These are phyloP conservation scores for Boletus semigastroideus DNA, from an alignment of 1,284 basidiomycete genomes.

Conservation along the genomic window DNA sequence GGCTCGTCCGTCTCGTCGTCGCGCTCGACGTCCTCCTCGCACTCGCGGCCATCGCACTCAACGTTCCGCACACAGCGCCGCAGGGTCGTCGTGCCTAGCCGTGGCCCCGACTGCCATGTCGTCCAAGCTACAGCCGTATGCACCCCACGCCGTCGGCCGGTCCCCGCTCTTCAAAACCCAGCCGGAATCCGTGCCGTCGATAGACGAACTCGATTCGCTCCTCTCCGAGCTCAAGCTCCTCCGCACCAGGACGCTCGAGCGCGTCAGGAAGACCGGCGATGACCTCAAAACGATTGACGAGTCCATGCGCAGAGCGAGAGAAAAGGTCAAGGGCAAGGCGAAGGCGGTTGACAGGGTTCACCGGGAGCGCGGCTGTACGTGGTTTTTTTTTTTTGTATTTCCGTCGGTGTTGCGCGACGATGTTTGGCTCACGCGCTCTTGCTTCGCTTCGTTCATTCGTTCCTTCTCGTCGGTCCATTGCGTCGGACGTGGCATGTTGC, in stretches of 20 bases:
- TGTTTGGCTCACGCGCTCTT: slow-evolving; percentile 14
- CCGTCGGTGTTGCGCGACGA: slow-evolving; percentile 9
- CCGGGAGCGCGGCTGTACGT: slow-evolving; percentile 72
- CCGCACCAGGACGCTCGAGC: slow-evolving; percentile 53
- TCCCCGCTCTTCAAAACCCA: slow-evolving; percentile 59
- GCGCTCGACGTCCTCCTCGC: slow-evolving; percentile 19
- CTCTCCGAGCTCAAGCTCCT: slow-evolving; percentile 58
- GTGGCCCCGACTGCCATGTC: slow-evolving; percentile 41
- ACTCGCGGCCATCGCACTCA: slow-evolving; percentile 3
- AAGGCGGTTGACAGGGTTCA: slow-evolving; percentile 66
- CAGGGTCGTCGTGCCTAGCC: slow-evolving; percentile 10
- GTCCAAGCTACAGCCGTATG: slow-evolving; percentile 50
- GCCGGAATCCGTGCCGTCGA: slow-evolving; percentile 63
- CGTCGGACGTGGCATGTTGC: too few relatives aligned
- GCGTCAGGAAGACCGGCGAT: slow-evolving; percentile 65
- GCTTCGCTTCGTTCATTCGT: too few relatives aligned
- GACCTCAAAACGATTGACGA: slow-evolving; percentile 69
- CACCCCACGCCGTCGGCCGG: slow-evolving; percentile 44
- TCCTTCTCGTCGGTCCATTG: too few relatives aligned
- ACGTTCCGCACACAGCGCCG: slow-evolving; percentile 10
- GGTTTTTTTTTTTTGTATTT: slow-evolving; percentile 15
- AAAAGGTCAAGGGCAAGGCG: slow-evolving; percentile 74
- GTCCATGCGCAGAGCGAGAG: slow-evolving; percentile 68
- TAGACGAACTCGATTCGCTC: slow-evolving; percentile 69
- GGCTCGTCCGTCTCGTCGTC: slow-evolving; percentile 8